Conservation (phyloP, 495 filamentous ascomycete species). For the Aeminium ludgeri region DNA sequence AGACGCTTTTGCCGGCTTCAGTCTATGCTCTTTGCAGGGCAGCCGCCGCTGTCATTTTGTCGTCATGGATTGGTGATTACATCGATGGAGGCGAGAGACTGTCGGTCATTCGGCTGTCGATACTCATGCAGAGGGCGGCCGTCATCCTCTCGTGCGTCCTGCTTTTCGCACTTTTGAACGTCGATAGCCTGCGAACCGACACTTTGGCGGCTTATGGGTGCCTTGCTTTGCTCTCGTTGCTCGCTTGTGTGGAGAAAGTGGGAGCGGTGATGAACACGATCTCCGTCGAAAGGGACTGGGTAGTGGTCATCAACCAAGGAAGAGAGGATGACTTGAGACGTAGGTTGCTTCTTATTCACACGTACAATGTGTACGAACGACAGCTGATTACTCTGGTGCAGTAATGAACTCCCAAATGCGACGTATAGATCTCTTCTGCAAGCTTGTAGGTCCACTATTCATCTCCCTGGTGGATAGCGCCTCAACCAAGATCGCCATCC, state of each 20-base stretch:
- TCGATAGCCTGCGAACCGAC: background rate
- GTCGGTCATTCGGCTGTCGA: constrained; percentile 15
- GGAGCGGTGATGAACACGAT: constrained; percentile 38
- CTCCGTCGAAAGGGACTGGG: constrained; percentile 51
- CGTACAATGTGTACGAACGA: background rate
- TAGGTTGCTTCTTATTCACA: constrained; percentile 4
- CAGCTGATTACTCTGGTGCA: constrained; percentile 16
- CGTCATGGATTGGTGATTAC: constrained; percentile 9
- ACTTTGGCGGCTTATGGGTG: background rate
- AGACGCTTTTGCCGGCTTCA: constrained; percentile 6
- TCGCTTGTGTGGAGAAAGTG: constrained; percentile 44
- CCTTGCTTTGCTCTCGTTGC: constrained; percentile 25
- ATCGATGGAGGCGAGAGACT: constrained; percentile 17
- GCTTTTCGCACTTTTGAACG: constrained; percentile 1
- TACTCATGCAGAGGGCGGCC: constrained; percentile 14
- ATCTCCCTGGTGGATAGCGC: constrained; percentile 20
- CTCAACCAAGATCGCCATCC: constrained; percentile 26
- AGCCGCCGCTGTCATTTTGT: constrained; percentile 15
- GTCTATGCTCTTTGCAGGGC: constrained; percentile 24
- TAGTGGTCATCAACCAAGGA: constrained; percentile 30
- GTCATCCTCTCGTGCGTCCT: constrained; percentile 13
- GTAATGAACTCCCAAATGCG: constrained; percentile 45
- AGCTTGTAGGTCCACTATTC: constrained; percentile 40
- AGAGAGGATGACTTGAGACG: constrained; percentile 25
- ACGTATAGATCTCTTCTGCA: constrained; percentile 56